These are phyloP conservation scores for Liriodendron chinense DNA, from an alignment of 164 flowering plant genomes.

Conservation along the genomic window DNA sequence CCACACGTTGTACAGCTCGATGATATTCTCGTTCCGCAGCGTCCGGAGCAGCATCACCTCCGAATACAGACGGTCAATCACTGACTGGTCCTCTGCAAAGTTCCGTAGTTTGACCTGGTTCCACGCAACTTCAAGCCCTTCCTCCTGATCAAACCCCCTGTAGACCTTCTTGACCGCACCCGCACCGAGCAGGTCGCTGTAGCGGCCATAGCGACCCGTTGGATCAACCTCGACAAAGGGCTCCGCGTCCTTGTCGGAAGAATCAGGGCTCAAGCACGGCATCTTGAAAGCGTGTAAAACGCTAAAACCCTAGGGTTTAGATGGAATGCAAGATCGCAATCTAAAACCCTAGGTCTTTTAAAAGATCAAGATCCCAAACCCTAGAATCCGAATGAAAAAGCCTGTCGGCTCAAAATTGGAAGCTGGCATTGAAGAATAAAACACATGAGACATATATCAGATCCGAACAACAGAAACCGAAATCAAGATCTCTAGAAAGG, in stretches of 20 bases:
- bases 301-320: not conserved
- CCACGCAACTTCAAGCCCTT: slow-evolving; percentile 92
- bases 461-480: no score
- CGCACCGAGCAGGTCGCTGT: slow-evolving; percentile 56
- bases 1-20: slow-evolving; percentile 52
- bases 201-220: slow-evolving; percentile 64
- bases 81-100: slow-evolving; percentile 39
- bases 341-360: no score
- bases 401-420: no score
- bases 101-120: slow-evolving; percentile 53
- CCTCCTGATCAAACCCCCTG: slow-evolving; percentile 76
- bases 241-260: slow-evolving; percentile 40
- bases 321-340: no score
- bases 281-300: slow-evolving; percentile 19
- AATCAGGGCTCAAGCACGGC: slow-evolving; percentile 32
- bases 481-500: no score
- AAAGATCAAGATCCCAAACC: no score
- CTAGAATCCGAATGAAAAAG: no score
- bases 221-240: slow-evolving; percentile 74
- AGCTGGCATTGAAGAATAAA: no score
- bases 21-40: slow-evolving; percentile 46
- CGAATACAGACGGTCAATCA: slow-evolving; percentile 44
- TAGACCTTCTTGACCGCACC: slow-evolving; percentile 83
- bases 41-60: slow-evolving; percentile 46
- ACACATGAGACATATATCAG: no score